phyloP scores from a whole-genome alignment of 176 grass and related monocot genomes.

The Triticum monococcum region DNA sequence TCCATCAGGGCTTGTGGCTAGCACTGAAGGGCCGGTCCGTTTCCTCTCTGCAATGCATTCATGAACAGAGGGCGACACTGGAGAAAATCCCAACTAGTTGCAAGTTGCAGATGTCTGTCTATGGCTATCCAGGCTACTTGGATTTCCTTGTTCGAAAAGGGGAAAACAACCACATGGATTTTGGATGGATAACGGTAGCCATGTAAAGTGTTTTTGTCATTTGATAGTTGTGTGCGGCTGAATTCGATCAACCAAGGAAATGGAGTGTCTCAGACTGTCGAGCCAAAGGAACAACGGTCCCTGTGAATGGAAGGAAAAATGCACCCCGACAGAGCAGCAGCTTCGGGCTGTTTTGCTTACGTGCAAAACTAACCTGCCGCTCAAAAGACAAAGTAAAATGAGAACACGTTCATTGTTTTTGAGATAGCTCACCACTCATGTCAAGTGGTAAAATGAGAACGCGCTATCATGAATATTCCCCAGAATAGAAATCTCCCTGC shows the following conservation, averaged over 20 bases:
- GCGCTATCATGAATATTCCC: no score
- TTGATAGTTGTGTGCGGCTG: background rate
- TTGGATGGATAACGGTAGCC: conserved; percentile 11
- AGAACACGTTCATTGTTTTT: no score
- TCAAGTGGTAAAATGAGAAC: no score
- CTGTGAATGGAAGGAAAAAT: no score
- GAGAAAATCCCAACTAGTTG: background rate
- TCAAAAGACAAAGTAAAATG: no score
- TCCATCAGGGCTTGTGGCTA: background rate
- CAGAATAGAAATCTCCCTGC: no score
- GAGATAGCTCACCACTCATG: no score
- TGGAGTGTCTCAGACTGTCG: no score
- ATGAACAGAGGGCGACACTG: conserved; percentile 15
- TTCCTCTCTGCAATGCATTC: background rate
- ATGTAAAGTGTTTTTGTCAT: conserved; percentile 26
- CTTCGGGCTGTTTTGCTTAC: no score
- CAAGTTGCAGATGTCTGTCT: background rate
- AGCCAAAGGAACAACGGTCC: no score
- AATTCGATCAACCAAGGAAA: background rate
- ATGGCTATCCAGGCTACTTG: background rate
- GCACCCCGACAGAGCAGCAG: no score
- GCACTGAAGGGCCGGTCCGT: background rate
- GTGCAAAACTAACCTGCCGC: no score
- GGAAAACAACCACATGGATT: background rate
- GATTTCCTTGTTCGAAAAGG: background rate